Evolutionary conservation across 495 filamentous ascomycete genomes (phyloP).

Genomic region (Daldinia decipiens): DNA sequence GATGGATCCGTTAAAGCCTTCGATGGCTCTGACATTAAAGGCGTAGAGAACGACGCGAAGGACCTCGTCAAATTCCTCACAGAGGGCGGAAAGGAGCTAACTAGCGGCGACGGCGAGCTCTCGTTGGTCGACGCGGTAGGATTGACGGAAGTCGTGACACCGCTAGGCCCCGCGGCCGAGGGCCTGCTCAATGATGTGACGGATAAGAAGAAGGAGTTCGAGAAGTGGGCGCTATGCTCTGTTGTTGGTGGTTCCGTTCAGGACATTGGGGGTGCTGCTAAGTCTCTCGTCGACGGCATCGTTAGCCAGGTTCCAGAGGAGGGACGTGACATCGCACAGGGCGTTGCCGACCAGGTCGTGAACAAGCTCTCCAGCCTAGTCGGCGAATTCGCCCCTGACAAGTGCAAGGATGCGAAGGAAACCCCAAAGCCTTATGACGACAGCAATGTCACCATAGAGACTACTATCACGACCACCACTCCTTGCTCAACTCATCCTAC

Average conservation of each 20-base stretch:
- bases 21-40: constrained; percentile 44
- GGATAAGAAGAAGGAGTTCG: constrained; percentile 51
- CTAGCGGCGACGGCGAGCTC: constrained; percentile 38
- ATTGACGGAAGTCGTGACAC: constrained; percentile 50
- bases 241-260: constrained; percentile 44
- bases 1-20: constrained; percentile 52
- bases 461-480: constrained; percentile 33
- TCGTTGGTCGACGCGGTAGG: constrained; percentile 47
- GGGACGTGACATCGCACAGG: constrained; percentile 41
- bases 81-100: constrained; percentile 45
- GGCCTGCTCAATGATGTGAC: constrained; percentile 47
- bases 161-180: constrained; percentile 49
- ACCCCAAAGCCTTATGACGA: neutral
- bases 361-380: constrained; percentile 46
- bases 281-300: constrained; percentile 48
- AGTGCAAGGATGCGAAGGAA: constrained; percentile 33
- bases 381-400: constrained; percentile 21
- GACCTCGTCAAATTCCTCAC: constrained; percentile 51
- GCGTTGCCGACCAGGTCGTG: constrained; percentile 50
- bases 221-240: constrained; percentile 47
- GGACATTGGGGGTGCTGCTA: constrained; percentile 49
- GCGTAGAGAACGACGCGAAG: constrained; percentile 49
- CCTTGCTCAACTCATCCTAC: constrained; percentile 1
- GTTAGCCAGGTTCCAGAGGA: constrained; percentile 50
- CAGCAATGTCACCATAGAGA: neutral